Evolutionary conservation across 2,329 filamentous ascomycete species (phyloP), one percentile per base, ranked within the genome.

Genomic region (Thielaviopsis euricoi): DNA sequence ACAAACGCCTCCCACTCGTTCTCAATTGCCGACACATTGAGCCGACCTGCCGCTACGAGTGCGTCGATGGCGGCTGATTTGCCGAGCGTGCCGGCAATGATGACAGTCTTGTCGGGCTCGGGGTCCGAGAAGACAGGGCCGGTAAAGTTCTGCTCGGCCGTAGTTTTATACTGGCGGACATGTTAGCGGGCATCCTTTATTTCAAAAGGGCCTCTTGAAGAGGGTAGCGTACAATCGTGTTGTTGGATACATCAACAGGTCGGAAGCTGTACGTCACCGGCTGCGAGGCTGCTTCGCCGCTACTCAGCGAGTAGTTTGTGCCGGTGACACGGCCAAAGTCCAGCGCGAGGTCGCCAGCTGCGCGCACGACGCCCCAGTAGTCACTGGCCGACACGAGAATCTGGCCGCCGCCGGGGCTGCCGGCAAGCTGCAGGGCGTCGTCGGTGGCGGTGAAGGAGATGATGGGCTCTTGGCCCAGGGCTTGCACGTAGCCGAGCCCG

Each of bases 321-420:
- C 83, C 82, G 0, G 82, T 86, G 4, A 87, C 82, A n/a, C 81
- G 78, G 17, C 83, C 83, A 69, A 88, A 85, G 67, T 88, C 85
- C 3, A 73, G 65, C 0, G 82, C 81, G 10, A 88, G 74, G 67
- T 88, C 84, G 46, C 81, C 74, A 0, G 82, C 84, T 5, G 81
- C 82, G 25, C 83, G 77, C 57, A 86, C 74, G 0, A 87, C 84
- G 58, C 82, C 84, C 70, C 80, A 83, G 72, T 79, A 85, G 60
- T 87, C 83, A 58, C 78, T 70, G 21, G 67, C 64, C 10, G 79
- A 78, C n/a, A 82, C 71, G 2, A 78, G 69, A 55, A 84, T 79
- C 64, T 78, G 75, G 0, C 74, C 71, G 54, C 67, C 63, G 13
- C 68, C 65, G 22, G 67, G 62, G 3, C 65, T 64, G 66, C 73